Evolutionary conservation across 2,329 filamentous ascomycete species (phyloP).

Genomic region (Lasiodiplodia sp.): DNA sequence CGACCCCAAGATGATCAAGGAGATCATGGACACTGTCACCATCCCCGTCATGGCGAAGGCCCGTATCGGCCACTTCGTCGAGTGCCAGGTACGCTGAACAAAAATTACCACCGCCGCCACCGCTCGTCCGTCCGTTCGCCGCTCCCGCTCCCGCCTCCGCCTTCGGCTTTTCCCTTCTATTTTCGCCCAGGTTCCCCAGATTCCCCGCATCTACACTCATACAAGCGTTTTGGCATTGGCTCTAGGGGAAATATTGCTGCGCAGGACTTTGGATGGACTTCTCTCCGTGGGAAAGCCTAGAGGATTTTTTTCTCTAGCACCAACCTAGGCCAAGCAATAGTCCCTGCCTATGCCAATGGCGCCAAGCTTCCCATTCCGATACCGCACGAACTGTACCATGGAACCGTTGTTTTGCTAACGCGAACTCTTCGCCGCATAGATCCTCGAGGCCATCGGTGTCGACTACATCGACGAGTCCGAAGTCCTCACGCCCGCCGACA

Average conservation of each 20-base stretch:
- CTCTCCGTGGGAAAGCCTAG: neutral
- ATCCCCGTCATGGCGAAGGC: slow-evolving; percentile 99
- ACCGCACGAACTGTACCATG: neutral
- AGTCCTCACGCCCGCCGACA: slow-evolving; percentile 94
- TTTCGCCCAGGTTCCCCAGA: neutral
- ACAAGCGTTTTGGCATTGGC: neutral
- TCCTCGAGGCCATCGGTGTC: slow-evolving; percentile 91
- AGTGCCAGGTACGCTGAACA: slow-evolving; percentile 73
- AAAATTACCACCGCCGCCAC: neutral
- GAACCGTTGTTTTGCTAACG: neutral
- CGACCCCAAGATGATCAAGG: slow-evolving; percentile 91
- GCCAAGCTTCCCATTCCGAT: slow-evolving; percentile 13
- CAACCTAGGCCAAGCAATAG: neutral
- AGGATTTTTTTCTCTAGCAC: neutral
- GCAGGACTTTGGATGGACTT: neutral
- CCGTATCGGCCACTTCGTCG: slow-evolving; percentile 95
- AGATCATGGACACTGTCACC: slow-evolving; percentile 92
- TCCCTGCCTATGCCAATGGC: slow-evolving; percentile 4
- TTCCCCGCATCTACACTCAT: neutral
- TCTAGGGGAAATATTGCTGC: neutral
- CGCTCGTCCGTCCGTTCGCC: neutral
- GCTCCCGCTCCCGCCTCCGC: slow-evolving; percentile 12
- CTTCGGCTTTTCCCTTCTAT: neutral
- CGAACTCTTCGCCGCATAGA: slow-evolving; percentile 57
- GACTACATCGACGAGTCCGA: slow-evolving; percentile 99